phyloP scores from a whole-genome alignment of 345 rosid species.

The Carallia brachiata region DNA sequence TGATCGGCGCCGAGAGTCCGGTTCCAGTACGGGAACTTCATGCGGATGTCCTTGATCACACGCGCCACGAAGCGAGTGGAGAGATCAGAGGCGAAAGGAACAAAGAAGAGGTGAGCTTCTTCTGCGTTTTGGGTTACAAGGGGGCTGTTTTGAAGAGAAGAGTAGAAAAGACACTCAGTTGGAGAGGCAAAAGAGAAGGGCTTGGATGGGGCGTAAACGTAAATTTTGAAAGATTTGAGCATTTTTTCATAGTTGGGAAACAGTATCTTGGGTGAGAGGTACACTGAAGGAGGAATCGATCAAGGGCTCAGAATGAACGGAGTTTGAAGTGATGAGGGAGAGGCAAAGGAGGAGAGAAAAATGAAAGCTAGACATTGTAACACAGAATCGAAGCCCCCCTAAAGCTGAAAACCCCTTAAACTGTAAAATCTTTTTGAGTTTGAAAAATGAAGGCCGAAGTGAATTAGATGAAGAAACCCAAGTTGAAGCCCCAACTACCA shows the following conservation, averaged over 20 bases:
- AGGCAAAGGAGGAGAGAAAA: conserved; percentile 2
- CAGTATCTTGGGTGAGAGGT: conserved; percentile 44
- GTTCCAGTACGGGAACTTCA: conserved; percentile 55
- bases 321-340: conserved; percentile 1
- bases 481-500: background rate
- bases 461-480: background rate
- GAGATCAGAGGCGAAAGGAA: conserved; percentile 39
- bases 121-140: conserved; percentile 44
- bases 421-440: background rate
- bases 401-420: background rate
- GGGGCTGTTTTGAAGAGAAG: conserved; percentile 40
- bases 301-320: conserved; percentile 4
- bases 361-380: conserved; percentile 21
- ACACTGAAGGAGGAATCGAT: conserved; percentile 27
- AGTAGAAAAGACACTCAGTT: conserved; percentile 42
- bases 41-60: conserved; percentile 30
- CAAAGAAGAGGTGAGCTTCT: conserved; percentile 54
- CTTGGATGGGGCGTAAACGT: conserved; percentile 35
- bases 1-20: conserved; percentile 70
- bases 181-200: conserved; percentile 29
- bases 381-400: background rate
- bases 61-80: conserved; percentile 40
- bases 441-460: background rate
- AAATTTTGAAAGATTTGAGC: conserved; percentile 44
- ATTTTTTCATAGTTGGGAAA: conserved; percentile 38